These are phyloP conservation scores for Achlya hypogyna DNA, from an alignment of 352 stramenopile genomes.

Conservation along the genomic window DNA sequence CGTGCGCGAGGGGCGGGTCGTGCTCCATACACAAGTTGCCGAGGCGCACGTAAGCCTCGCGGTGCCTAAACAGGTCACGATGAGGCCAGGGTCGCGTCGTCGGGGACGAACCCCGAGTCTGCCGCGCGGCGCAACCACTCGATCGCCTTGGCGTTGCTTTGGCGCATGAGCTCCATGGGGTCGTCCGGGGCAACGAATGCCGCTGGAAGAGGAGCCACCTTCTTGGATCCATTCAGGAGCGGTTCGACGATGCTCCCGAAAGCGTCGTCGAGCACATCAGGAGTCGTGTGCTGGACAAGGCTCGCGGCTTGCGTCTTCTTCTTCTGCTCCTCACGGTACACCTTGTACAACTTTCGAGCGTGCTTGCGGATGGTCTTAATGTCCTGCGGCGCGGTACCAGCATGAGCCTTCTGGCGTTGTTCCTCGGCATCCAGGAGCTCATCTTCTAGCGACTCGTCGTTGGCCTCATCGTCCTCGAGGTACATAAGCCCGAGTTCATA, in stretches of 20 bases:
- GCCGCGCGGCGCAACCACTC: constrained; percentile 75
- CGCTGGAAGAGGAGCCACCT: constrained; percentile 38
- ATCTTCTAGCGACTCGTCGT: constrained; percentile 29
- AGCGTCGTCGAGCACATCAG: constrained; percentile 45
- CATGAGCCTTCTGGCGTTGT: constrained; percentile 44
- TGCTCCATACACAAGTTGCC: constrained; percentile 74
- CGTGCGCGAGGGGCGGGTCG: constrained; percentile 57
- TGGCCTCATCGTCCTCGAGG: constrained; percentile 21
- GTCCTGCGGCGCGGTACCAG: constrained; percentile 40
- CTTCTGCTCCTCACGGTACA: constrained; percentile 39
- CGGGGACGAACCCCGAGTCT: constrained; percentile 34
- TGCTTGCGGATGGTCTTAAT: constrained; percentile 73
- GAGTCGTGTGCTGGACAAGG: constrained; percentile 54
- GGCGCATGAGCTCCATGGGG: constrained; percentile 11
- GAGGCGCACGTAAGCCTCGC: constrained; percentile 68
- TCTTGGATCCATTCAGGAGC: constrained; percentile 47
- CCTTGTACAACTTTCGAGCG: constrained; percentile 63
- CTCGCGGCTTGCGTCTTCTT: constrained; percentile 9
- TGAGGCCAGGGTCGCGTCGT: neutral
- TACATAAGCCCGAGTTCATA: constrained; percentile 20
- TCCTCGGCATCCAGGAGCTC: constrained; percentile 56
- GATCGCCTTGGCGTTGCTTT: constrained; percentile 54
- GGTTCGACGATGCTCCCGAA: constrained; percentile 66
- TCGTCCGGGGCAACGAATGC: constrained; percentile 25
- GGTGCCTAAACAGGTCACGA: constrained; percentile 27